Base-by-base conservation (phyloP, 768 basidiomycete genomes). In the Xerocomellus intermedius region DNA sequence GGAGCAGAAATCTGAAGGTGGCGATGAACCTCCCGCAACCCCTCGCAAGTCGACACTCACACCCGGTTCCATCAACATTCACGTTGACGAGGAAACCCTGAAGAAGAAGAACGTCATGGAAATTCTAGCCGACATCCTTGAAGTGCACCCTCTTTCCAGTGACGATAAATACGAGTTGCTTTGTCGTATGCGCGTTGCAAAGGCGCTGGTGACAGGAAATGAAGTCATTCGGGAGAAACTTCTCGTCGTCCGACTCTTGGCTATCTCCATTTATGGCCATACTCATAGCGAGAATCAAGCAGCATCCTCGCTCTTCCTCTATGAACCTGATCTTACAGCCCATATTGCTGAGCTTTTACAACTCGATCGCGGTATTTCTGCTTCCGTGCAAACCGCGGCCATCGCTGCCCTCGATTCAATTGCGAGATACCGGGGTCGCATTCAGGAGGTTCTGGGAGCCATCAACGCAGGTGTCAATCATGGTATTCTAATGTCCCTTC, bases 401-500 rank as follows among this genome's bases (percentile, higher is more conserved):
- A 81, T 98, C 52, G 82, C 87, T 26, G 87, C 91, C n/a, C 78
- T 98, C 54, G 97, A 99, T 69, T 91, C 91, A 14, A 81, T 96
- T 54, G 88, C 87, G 13, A 80, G 93, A 57, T 95, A 96, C 69
- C 83, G 92, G 56, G 78, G 75, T 56, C 92, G 88, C 67, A 80
- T 91, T 35, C 83, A 86, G 62, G 97, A 98, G 66, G 92, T 96
- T 37, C 72, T 97, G 43, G 86, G 87, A 5, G 87, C 94, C 2
- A 82, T 98, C 36, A 97, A 97, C 68, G 95, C 93, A 24, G 93
- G 93, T 42, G 93, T 98, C 51, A 97, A 94, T 64, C 97, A 98
- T 66, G 97, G 97, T 13, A 87, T 94, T 38, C 71, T 99, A 24
- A 92, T 98, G 87, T 87, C 89, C 28, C 77, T 94, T 35, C 79